These are phyloP conservation scores for Terana coerulea DNA, from an alignment of 768 basidiomycete genomes.

Conservation along the genomic window DNA sequence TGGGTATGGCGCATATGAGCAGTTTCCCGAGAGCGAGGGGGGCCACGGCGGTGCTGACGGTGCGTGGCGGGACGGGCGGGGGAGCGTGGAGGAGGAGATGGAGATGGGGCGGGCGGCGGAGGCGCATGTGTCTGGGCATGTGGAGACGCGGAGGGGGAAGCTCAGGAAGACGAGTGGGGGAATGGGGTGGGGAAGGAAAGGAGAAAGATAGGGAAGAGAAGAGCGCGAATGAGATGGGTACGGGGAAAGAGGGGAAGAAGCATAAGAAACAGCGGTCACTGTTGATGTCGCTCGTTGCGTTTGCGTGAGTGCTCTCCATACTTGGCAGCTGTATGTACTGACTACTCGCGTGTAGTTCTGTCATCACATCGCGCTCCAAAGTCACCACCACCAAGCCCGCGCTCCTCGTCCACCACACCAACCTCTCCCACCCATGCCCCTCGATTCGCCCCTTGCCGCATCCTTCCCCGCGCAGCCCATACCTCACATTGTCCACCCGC, in stretches of 20 bases:
- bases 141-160: constrained; percentile 1
- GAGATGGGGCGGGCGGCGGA: neutral
- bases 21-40: neutral
- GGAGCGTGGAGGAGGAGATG: neutral
- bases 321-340: neutral
- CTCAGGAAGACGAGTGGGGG: neutral
- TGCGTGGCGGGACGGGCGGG: neutral
- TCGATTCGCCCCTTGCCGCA: constrained; percentile 21
- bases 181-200: neutral
- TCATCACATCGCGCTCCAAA: constrained; percentile 4
- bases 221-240: neutral
- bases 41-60: neutral
- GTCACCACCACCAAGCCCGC: constrained; percentile 3
- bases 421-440: neutral
- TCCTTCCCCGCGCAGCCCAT: constrained; percentile 17
- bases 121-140: neutral
- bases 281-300: constrained; percentile 67
- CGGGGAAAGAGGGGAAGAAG: constrained; percentile 25
- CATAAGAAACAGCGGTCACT: constrained; percentile 73
- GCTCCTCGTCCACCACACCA: neutral
- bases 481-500: constrained; percentile 22
- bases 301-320: constrained; percentile 19
- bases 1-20: neutral
- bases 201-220: constrained; percentile 5
- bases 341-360: constrained; percentile 10